These are phyloP conservation scores for Discostella pseudostelligera DNA, from an alignment of 108 stramenopile species.

Conservation along the genomic window DNA sequence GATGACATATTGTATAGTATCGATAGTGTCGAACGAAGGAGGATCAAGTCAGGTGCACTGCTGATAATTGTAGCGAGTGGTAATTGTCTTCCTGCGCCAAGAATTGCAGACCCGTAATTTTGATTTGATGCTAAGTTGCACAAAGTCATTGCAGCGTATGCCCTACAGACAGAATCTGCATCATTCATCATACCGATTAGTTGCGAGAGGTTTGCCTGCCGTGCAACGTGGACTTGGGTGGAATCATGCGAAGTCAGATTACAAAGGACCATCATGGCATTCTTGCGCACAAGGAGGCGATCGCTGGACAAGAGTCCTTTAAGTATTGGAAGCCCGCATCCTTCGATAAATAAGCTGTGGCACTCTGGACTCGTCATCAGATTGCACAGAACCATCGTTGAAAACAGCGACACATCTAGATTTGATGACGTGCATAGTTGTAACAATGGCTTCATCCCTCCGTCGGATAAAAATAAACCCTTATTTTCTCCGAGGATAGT, in stretches of 20 bases:
- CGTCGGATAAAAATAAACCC: not conserved
- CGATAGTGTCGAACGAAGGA: constrained; percentile 56
- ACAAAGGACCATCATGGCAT: constrained; percentile 65
- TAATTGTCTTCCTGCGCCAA: constrained; percentile 56
- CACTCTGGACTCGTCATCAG: constrained; percentile 53
- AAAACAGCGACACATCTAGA: constrained; percentile 32
- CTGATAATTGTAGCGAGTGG: constrained; percentile 51
- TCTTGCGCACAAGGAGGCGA: constrained; percentile 39
- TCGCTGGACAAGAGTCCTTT: constrained; percentile 44
- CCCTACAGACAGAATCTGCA: constrained; percentile 34
- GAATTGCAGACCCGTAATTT: constrained; percentile 53
- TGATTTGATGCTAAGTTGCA: constrained; percentile 70
- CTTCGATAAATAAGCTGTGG: constrained; percentile 53
- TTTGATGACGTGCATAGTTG: constrained; percentile 40
- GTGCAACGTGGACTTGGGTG: constrained; percentile 56
- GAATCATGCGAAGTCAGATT: constrained; percentile 56
- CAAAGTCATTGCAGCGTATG: constrained; percentile 70
- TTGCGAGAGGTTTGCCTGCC: constrained; percentile 37
- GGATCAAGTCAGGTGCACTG: constrained; percentile 33
- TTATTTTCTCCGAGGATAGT: constrained; percentile 31
- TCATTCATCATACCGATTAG: constrained; percentile 52
- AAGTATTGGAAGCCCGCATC: constrained; percentile 49
- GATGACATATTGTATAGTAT: constrained; percentile 61
- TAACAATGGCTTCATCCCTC: constrained; percentile 28
- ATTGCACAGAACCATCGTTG: constrained; percentile 74